These are phyloP conservation scores for Alternaria alternata DNA, from an alignment of 2,329 filamentous ascomycete species.

Conservation along the genomic window DNA sequence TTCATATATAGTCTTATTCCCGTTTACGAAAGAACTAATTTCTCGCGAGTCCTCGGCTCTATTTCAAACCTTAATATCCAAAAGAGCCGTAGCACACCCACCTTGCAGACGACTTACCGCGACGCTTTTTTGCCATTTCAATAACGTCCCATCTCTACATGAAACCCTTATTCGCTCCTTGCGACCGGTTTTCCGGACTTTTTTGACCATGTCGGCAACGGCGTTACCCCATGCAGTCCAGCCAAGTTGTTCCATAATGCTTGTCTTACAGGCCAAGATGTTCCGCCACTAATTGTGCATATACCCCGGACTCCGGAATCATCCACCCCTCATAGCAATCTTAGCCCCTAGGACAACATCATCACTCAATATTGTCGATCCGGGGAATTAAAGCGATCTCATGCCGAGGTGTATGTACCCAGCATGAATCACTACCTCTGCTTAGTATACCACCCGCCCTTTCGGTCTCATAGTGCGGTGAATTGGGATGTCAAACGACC, in stretches of 20 bases:
- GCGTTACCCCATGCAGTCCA: slow-evolving; percentile 3
- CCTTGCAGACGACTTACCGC: neutral
- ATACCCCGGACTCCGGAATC: slow-evolving; percentile 18
- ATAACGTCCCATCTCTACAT: neutral
- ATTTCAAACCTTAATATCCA: neutral
- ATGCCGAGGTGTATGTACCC: neutral
- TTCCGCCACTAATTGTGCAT: slow-evolving; percentile 42
- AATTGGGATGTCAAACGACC: neutral
- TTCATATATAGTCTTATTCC: neutral
- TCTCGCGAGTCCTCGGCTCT: neutral
- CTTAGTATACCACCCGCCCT: slow-evolving; percentile 4
- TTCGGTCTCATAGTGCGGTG: neutral
- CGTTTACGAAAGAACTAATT: neutral
- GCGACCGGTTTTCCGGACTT: neutral
- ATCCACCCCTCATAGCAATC: neutral
- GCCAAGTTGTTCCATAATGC: slow-evolving; percentile 34
- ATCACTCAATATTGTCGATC: neutral
- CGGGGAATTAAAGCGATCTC: neutral
- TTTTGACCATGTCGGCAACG: neutral
- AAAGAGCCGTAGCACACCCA: neutral
- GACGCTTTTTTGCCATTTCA: neutral
- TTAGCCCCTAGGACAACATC: neutral
- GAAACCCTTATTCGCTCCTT: neutral
- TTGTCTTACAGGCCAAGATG: slow-evolving; percentile 22
- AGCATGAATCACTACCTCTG: neutral